Evolutionary conservation across 345 rosid species (phyloP).

Genomic region (Leavenworthia alabamica): DNA sequence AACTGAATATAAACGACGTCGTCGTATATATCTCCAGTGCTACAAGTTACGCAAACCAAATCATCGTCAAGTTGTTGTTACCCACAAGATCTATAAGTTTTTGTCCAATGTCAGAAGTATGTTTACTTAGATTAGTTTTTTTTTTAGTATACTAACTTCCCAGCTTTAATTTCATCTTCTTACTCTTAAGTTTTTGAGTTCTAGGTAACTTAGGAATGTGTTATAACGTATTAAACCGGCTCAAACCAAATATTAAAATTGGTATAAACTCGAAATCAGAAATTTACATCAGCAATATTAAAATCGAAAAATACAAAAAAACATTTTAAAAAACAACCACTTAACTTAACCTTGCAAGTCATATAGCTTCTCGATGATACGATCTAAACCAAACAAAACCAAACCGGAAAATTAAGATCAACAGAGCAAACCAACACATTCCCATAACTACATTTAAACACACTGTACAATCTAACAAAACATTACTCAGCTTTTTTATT

Average conservation of each 20-base stretch:
- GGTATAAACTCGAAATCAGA: conserved; percentile 10
- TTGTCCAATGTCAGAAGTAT: not conserved
- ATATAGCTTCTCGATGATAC: conserved; percentile 6
- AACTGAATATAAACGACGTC: not conserved
- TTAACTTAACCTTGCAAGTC: not conserved
- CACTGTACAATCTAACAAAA: conserved; percentile 27
- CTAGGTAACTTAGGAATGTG: not conserved
- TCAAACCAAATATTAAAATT: not conserved
- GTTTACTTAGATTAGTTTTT: not conserved
- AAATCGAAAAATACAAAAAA: conserved; percentile 9
- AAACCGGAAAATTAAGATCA: conserved; percentile 19
- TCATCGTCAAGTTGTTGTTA: not conserved
- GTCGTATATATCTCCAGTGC: not conserved
- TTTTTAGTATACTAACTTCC: not conserved
- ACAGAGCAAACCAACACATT: conserved; percentile 23
- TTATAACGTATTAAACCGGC: not conserved
- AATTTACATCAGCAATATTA: conserved; percentile 8
- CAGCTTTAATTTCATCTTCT: not conserved
- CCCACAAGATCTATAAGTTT: not conserved
- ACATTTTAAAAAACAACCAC: not conserved
- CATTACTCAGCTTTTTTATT: conserved; percentile 7
- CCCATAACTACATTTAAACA: conserved; percentile 6
- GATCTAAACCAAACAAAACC: conserved; percentile 11
- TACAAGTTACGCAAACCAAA: conserved; percentile 1
- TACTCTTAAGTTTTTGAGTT: no score